Conservation (phyloP, 345 rosid species). For the Moringa oleifera region DNA sequence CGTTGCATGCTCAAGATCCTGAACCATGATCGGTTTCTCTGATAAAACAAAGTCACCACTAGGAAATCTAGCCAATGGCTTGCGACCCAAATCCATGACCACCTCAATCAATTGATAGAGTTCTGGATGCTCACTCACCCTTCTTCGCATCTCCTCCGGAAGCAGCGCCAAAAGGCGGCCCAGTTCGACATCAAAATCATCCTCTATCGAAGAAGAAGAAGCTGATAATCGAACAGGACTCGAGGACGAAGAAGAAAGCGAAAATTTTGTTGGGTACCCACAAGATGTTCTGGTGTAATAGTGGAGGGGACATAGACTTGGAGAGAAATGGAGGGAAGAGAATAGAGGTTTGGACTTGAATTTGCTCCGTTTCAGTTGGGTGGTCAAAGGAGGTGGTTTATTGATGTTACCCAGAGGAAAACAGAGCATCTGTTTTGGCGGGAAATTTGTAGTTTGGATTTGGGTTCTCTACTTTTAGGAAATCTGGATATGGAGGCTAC, state of each 20-base stretch:
- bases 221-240: constrained; percentile 17
- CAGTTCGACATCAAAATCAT: constrained; percentile 51
- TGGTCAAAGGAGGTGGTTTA: constrained; percentile 12
- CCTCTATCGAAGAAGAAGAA: constrained; percentile 22
- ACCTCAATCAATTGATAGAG: constrained; percentile 60
- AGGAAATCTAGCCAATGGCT: constrained; percentile 81
- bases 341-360: constrained; percentile 10
- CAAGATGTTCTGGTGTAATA: background rate
- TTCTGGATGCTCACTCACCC: constrained; percentile 55
- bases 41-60: constrained; percentile 80
- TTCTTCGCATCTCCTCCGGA: constrained; percentile 60
- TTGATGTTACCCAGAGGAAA: constrained; percentile 12
- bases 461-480: no score
- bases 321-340: constrained; percentile 14
- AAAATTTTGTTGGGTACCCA: constrained; percentile 15
- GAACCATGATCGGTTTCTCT: constrained; percentile 45
- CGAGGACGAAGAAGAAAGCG: constrained; percentile 13
- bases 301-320: background rate
- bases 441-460: constrained; percentile 1
- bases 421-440: constrained; percentile 33
- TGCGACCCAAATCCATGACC: constrained; percentile 87
- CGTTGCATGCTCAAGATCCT: constrained; percentile 61
- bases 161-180: constrained; percentile 60
- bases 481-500: no score
- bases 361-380: constrained; percentile 5